Evolutionary conservation across 495 filamentous ascomycete species (phyloP), one percentile per base, ranked within the genome.

Genomic region (Tirmania nivea): DNA sequence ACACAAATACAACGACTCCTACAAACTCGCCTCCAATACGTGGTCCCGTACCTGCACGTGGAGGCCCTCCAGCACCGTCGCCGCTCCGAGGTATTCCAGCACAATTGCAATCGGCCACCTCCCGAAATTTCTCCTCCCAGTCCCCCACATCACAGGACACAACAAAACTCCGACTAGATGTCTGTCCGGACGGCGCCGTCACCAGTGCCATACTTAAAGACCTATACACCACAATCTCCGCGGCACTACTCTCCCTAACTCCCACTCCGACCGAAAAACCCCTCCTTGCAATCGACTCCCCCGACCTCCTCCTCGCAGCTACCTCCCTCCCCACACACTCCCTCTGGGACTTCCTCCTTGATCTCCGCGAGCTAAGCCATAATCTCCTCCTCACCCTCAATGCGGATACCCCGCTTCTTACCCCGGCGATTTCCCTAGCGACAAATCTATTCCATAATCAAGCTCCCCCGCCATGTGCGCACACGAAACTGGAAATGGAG

Each of bases 371-470:
- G 77, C 56, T 78, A 78, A 67, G 92, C 94, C 65, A 95, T 63
- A 55, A 81, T 75, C 66, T 95, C 88, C 57, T 70, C 76, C 52
- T 82, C 78, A 55, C 78, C 68, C 11, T 70, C 63, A 7, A 51
- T 55, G 17, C 59, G 56, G 42, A 56, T 58, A 55, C 58, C 51
- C 19, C 39, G 59, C 17, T 49, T 60, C 19, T 63, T 59, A 17
- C 63, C 8, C 90, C 89, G 69, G 83, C 93, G 21, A 95, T 83
- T 71, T 96, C 89, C 65, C 73, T 81, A 51, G 90, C 90, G 12
- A 78, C 74, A 1, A 90, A 88, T 0, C 84, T 93, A 60, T 87
- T 83, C 55, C 95, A 66, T 55, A 75, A 71, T 48, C 86, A 72
- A 25, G 87, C 66, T 56, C 83, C 78, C 63, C 87, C 72, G 1